A percentile compares a stretch with the other conserved stretches of the same genome.
Conservation (phyloP, 345 rosid genomes). For the Euphorbia peplus region DNA sequence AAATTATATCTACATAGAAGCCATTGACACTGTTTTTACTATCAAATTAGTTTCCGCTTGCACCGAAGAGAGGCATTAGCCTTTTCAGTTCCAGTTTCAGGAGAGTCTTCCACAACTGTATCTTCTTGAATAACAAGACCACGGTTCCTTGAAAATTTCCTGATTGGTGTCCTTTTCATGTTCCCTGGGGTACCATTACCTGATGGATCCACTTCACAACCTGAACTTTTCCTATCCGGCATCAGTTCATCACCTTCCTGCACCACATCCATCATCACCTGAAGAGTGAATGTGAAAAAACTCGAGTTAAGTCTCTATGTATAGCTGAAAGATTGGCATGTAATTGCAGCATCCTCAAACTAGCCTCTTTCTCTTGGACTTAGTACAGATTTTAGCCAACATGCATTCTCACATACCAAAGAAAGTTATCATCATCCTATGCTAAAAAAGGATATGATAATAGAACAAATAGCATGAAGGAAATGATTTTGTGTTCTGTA, state of each 20-base stretch:
- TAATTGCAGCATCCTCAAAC: too few species aligned
- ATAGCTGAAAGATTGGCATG: background rate
- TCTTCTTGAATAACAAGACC: conserved; percentile 75
- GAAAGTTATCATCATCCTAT: too few species aligned
- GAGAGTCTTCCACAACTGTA: conserved; percentile 43
- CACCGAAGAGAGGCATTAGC: conserved; percentile 15
- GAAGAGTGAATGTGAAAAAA: conserved; percentile 8
- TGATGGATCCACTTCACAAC: conserved; percentile 34
- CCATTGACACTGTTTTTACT: background rate
- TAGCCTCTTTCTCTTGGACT: too few species aligned
- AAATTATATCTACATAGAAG: background rate
- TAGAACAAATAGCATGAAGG: background rate
- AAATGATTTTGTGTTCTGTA: conserved; percentile 15
- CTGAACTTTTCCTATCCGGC: conserved; percentile 48
- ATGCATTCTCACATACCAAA: background rate
- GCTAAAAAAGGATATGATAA: background rate
- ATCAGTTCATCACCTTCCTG: conserved; percentile 68
- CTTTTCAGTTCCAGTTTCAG: background rate
- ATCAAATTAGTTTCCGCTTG: conserved; percentile 17
- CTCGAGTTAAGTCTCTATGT: background rate
- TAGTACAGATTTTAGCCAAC: background rate
- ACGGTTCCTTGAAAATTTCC: conserved; percentile 69
- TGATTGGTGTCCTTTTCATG: conserved; percentile 63
- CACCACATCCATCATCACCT: conserved; percentile 57
- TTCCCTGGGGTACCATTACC: conserved; percentile 29